These are phyloP conservation scores for Pinus albicaulis DNA, from an alignment of 75 land plant species.

Conservation along the genomic window DNA sequence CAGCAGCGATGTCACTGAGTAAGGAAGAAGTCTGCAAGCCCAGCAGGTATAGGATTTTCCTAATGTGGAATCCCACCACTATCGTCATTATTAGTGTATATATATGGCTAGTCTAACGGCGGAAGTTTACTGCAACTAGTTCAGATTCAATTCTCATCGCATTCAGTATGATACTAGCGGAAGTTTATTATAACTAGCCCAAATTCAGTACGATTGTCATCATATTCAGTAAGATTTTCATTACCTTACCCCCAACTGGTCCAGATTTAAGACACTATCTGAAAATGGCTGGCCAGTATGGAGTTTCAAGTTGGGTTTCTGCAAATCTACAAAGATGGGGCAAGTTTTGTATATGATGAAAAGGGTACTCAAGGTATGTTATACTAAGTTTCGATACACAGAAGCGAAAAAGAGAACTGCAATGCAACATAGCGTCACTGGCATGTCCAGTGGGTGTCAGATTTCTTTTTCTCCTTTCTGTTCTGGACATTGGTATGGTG, in stretches of 20 bases:
- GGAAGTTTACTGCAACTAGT: too few species aligned
- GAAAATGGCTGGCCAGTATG: not conserved
- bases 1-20: not conserved
- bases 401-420: not conserved
- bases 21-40: not conserved
- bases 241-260: too few species aligned
- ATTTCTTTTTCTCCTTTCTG: not conserved
- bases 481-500: not conserved
- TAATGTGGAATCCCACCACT: too few species aligned
- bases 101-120: too few species aligned
- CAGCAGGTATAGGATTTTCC: not conserved
- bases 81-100: too few species aligned
- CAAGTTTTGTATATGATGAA: not conserved
- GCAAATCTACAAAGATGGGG: not conserved
- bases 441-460: not conserved
- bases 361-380: not conserved
- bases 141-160: too few species aligned
- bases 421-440: not conserved
- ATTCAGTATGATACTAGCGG: not conserved
- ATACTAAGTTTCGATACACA: too few species aligned
- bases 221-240: too few species aligned
- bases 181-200: too few species aligned
- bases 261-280: not conserved
- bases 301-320: not conserved
- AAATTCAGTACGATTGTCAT: too few species aligned